Base-by-base conservation (phyloP, 2,329 filamentous ascomycete genomes). In the Dothideomycetes sp. region DNA sequence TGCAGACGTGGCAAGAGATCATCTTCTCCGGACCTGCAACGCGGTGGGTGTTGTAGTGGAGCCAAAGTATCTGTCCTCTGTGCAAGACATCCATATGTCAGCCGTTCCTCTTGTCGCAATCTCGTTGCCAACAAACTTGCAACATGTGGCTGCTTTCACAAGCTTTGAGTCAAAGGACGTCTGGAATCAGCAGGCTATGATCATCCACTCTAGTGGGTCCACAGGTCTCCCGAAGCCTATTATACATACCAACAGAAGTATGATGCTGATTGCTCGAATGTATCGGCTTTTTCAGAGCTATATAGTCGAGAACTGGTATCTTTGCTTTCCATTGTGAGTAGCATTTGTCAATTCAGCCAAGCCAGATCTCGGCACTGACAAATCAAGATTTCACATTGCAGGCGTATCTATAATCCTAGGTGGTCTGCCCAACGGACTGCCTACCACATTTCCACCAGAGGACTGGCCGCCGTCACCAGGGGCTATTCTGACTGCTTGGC, bases 171-270 rank as follows among this genome's bases (percentile, higher is more conserved):
- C 52, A 33, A 49, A 55, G 27, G 48, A 58, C 46, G 42, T 52
- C 14, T 58, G 55, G 55, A 52, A 57, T 17, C 45, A 52, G 16
- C 56, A 56, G 33, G 43, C 50, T 7, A 54, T 55, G 55, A 65
- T 62, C 34, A 63, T 69, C 10, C 65, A 69, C 46, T 67, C 64
- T 1, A 63, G 60, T 18, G 74, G 75, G 3, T 75, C 70, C 0
- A 78, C 76, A 0, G 75, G 75, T 0, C 55, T 78, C 0, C 75
- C 76, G 0, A 79, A 79, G 45, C 73, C 76, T 0, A 75, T 79
- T 31, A 72, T 64, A 38, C 69, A 73, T 37, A 72, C 66, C 1
- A 70, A 79, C 34, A 51, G 54, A 29, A 57, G 56, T 40, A 51
- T 57, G 46, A 56, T 57, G 50, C 49, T 54, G 11, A 57, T 57